Base-by-base conservation (phyloP, 169 alveolate species). In the Babesia bigemina region DNA sequence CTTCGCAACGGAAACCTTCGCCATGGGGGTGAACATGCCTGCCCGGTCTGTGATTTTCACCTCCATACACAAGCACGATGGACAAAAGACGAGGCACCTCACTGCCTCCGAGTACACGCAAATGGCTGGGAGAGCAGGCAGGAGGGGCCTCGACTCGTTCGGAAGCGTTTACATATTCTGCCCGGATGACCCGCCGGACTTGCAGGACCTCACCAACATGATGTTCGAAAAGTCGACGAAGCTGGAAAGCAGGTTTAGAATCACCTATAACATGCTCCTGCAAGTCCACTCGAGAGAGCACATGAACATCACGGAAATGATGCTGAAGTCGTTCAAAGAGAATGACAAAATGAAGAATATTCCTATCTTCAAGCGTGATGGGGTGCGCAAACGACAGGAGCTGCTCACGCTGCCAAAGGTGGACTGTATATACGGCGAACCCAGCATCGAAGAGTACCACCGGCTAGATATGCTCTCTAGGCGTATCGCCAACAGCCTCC, bases 111-210 rank as follows among this genome's bases (percentile, higher is more conserved):
- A 98, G 83, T 98, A 98, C 82, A 94, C 99, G 13, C 97, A 92
- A 75, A 98, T 98, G 99, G 95, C 99, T 4, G 99, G 99, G 7
- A 93, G 99, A 77, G 99, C 99, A 7, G 99, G 99, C 22, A 94
- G 99, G 73, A 94, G 99, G 85, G 99, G 99, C 17, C 92, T 96
- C 45, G 99, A 98, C 84, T 81, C 83, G 8, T 92, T 91, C 59
- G 99, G 99, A 16, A 92, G 94, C 79, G 99, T 97, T 7, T 96
- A 94, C 74, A 82, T 98, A 21, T 94, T 94, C 58, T 83, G 98
- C 55, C 85, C 91, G 2, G 95, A 91, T 42, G 92, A 92, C 50
- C 83, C 96, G 21, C 98, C 98, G 10, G 96, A 91, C 47, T 92
- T 88, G 45, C 91, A 86, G 48, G 97, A 95, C 60, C 73, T 96